Conservation (phyloP, 2,329 filamentous ascomycete species). For the Fusarium chuoi region DNA sequence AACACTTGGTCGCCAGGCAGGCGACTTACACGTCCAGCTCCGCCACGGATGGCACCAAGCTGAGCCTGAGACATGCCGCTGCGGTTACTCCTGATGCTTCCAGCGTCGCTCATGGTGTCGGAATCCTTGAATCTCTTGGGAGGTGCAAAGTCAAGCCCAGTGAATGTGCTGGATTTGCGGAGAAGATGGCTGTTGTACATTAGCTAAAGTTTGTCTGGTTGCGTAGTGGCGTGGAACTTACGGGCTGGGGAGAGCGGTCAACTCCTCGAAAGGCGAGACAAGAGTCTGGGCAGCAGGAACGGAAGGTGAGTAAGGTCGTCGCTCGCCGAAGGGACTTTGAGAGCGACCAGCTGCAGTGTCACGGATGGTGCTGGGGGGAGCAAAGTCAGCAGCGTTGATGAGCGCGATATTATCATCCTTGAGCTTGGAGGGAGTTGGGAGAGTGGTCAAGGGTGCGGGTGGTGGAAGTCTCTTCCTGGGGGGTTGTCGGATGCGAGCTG, state of each 20-base stretch:
- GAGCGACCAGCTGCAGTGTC: constrained; percentile 77
- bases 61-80: constrained; percentile 79
- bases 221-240: constrained; percentile 63
- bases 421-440: constrained; percentile 88
- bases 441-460: constrained; percentile 75
- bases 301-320: constrained; percentile 77
- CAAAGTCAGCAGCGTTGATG: constrained; percentile 80
- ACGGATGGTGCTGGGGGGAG: constrained; percentile 75
- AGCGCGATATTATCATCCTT: constrained; percentile 82
- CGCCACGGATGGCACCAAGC: constrained; percentile 77
- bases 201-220: constrained; percentile 33
- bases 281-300: constrained; percentile 82
- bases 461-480: constrained; percentile 69
- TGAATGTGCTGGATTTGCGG: constrained; percentile 82
- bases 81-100: constrained; percentile 72
- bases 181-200: constrained; percentile 68
- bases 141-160: constrained; percentile 82
- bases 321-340: constrained; percentile 71
- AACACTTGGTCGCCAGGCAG: constrained; percentile 86
- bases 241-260: constrained; percentile 87
- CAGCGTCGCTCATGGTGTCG: constrained; percentile 71
- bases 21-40: constrained; percentile 87
- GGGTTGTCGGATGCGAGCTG: constrained; percentile 53
- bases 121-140: constrained; percentile 76
- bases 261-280: constrained; percentile 85